Evolutionary conservation across 768 basidiomycete species (phyloP).

Genomic region (Lactarius trivialis): DNA sequence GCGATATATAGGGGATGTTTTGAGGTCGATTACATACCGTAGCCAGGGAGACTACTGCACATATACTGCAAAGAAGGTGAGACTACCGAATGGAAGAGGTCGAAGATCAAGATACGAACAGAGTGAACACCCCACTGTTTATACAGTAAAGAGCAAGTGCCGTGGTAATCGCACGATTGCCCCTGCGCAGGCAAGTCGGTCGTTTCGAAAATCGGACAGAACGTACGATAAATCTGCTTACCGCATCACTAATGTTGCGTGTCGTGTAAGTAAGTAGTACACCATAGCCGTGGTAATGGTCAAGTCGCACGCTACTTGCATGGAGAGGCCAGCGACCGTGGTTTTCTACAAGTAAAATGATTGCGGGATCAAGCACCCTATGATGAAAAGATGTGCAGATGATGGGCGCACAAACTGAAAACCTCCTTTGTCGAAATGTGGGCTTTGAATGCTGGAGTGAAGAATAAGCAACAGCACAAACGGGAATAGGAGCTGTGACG

Average conservation of each 20-base stretch:
- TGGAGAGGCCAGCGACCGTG: not conserved
- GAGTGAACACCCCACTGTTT: slow-evolving; percentile 1
- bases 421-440: not conserved
- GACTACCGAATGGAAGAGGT: too few species aligned
- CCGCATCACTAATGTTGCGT: not conserved
- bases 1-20: not conserved
- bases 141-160: not conserved
- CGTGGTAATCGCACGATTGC: not conserved
- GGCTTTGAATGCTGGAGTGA: not conserved
- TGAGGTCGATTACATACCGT: not conserved
- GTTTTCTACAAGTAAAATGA: not conserved
- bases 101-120: not conserved
- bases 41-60: not conserved
- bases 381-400: not conserved
- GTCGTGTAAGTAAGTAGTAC: not conserved
- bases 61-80: slow-evolving; percentile 4
- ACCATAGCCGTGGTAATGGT: slow-evolving; percentile 5
- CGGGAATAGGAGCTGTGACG: not conserved
- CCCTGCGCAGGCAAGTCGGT: not conserved
- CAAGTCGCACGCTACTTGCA: not conserved
- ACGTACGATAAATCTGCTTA: not conserved
- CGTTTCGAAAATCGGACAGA: not conserved
- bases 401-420: not conserved
- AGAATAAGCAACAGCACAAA: not conserved
- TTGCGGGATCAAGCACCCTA: not conserved